Percentiles rank a stretch among this genome's conserved stretches.
Conservation (phyloP, 2,329 filamentous ascomycete genomes). For the Aspergillus awamori region DNA sequence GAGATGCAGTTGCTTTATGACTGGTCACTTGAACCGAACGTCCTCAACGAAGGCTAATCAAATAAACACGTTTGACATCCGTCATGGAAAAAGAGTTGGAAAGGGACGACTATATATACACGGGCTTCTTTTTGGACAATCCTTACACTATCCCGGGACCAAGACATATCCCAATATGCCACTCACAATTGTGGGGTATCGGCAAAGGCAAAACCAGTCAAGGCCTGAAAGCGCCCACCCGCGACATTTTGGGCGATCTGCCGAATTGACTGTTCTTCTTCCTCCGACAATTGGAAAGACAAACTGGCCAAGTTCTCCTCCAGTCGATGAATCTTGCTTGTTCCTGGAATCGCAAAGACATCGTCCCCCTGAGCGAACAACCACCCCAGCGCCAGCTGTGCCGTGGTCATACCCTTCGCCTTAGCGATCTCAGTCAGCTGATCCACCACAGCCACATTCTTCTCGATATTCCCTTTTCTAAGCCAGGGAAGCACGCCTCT, state of each 20-base stretch:
- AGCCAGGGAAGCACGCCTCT: conserved; percentile 54
- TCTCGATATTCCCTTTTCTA: conserved; percentile 55
- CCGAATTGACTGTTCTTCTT: conserved; percentile 22
- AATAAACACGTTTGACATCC: no score
- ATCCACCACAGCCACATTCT: conserved; percentile 60
- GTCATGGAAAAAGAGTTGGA: no score
- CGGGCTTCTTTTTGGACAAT: no score
- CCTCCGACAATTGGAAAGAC: conserved; percentile 17
- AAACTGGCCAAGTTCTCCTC: conserved; percentile 46
- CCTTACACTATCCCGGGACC: no score
- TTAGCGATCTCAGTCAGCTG: conserved; percentile 53
- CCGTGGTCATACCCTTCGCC: conserved; percentile 57
- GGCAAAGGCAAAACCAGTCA: background rate
- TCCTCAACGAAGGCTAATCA: no score
- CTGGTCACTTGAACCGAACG: no score
- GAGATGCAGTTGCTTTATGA: background rate
- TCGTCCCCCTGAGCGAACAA: conserved; percentile 62
- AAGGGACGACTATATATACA: no score
- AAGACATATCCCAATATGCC: no score
- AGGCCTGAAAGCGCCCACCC: conserved; percentile 17
- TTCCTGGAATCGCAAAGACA: conserved; percentile 63
- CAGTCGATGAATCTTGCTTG: conserved; percentile 51
- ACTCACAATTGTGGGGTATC: background rate
- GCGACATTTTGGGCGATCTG: conserved; percentile 6
- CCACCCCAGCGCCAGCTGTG: conserved; percentile 66